phyloP scores from a whole-genome alignment of 2,329 filamentous ascomycete species.

The Curvularia lunata region DNA sequence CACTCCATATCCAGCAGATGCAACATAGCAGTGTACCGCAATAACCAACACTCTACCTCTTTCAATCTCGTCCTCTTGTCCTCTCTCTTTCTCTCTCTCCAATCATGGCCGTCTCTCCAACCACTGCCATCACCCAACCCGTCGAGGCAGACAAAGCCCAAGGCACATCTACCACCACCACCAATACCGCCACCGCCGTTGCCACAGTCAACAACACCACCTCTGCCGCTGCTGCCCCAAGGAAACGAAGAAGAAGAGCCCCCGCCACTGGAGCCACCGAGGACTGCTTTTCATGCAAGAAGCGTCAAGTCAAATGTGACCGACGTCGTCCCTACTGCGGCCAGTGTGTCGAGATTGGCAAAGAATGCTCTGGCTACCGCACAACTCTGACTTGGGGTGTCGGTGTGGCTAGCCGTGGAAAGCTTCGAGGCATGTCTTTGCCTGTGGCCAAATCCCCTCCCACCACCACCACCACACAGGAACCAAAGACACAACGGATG shows the following conservation, averaged over 20 bases:
- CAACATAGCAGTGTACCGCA: slow-evolving; percentile 35
- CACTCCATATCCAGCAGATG: slow-evolving; percentile 43
- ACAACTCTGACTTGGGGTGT: slow-evolving; percentile 97
- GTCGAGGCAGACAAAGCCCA: slow-evolving; percentile 45
- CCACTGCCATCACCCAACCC: slow-evolving; percentile 41
- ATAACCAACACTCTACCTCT: slow-evolving; percentile 24
- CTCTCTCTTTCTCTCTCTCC: slow-evolving; percentile 14
- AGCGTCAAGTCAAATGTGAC: slow-evolving; percentile 84
- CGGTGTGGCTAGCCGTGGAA: slow-evolving; percentile 92
- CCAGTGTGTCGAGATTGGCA: slow-evolving; percentile 88
- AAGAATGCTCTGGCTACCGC: slow-evolving; percentile 95
- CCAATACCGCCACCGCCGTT: slow-evolving; percentile 26
- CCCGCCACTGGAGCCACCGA: slow-evolving; percentile 87
- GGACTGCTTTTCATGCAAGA: slow-evolving; percentile 93
- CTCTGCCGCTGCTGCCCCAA: slow-evolving; percentile 46
- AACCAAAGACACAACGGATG: slow-evolving; percentile 36
- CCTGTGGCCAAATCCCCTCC: slow-evolving; percentile 60
- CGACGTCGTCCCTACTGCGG: slow-evolving; percentile 92
- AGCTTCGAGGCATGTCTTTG: slow-evolving; percentile 86
- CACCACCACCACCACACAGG: slow-evolving; percentile 32
- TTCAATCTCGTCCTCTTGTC: slow-evolving; percentile 14
- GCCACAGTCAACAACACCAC: slow-evolving; percentile 26
- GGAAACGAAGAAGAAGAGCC: slow-evolving; percentile 82
- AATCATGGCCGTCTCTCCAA: slow-evolving; percentile 45
- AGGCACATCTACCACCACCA: slow-evolving; percentile 31